Evolutionary conservation across 2,329 filamentous ascomycete species (phyloP), one percentile per base, ranked within the genome.

Genomic region (Plenodomus lindquistii): DNA sequence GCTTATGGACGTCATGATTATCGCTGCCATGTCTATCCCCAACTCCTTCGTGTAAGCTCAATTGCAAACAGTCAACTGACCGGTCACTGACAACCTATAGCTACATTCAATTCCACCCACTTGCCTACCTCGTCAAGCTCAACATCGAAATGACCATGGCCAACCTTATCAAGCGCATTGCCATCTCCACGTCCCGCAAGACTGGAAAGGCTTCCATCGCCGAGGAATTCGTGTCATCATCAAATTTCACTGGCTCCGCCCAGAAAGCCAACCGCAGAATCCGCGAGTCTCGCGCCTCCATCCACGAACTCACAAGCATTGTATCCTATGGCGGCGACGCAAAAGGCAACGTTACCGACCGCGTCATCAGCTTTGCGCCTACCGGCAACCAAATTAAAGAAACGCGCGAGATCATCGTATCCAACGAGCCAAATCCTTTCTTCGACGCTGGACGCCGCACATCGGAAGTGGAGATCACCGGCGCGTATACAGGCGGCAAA

Each of bases 121-220:
- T 81, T 3, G 78, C 73, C 5, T 80, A 78, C 57, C 65, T 78
- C 18, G 66, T 77, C 50, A 81, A 81, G 53, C 68, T 81, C 19
- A 73, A 79, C 55, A 79, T 81, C 59, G 78, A 80, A 57, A 77
- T 81, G 73, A 76, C 74, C 43, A 77, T 81, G 74, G 77, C 79
- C 50, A 75, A 78, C 44, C 72, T 81, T 17, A 77, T 80, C 50
- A 73, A 70, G 43, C 66, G 66, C 44, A 71, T 71, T 48, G 68
- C 68, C 18, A 50, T 71, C 37, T 68, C 66, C 36, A 57, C 62
- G 1, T 65, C 65, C 3, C 59, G 64, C 37, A 62, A 59, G 42
- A 60, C 54, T 1, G 66, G 66, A 42, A 62, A 66, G 40, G 55
- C 50, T 19, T 60, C 61, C 4, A 49, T 68, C 10, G 61, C 59